Evolutionary conservation across 164 flowering plant species (phyloP).

Genomic region (Sedum album): DNA sequence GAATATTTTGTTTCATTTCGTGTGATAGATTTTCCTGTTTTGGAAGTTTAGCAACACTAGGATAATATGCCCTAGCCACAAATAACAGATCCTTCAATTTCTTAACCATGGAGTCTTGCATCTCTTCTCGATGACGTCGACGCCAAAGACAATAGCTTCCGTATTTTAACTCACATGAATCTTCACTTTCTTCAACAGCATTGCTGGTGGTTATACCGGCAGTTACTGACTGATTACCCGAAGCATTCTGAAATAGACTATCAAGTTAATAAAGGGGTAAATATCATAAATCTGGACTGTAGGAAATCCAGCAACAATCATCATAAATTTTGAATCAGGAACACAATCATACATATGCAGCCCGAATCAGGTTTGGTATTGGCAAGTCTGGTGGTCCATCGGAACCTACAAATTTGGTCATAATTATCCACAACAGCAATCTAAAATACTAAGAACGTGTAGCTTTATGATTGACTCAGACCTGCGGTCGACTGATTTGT

Average conservation of each 20-base stretch:
- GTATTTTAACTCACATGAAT: conserved; percentile 57
- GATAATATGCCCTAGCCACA: conserved; percentile 89
- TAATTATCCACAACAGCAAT: neutral
- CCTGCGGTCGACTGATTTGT: neutral
- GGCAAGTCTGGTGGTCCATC: neutral
- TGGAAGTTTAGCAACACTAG: conserved; percentile 87
- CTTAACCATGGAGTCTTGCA: conserved; percentile 73
- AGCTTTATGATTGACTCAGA: neutral
- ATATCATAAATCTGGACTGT: neutral
- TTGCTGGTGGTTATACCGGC: neutral
- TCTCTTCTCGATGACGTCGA: conserved; percentile 56
- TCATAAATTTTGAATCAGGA: neutral
- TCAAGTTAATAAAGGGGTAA: neutral
- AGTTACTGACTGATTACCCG: neutral
- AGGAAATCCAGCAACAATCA: neutral
- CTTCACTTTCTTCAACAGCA: conserved; percentile 35
- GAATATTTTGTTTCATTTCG: conserved; percentile 81
- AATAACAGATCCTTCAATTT: conserved; percentile 81
- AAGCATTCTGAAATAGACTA: neutral
- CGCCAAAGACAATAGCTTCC: conserved; percentile 97
- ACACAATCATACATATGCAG: neutral
- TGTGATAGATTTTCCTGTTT: conserved; percentile 53
- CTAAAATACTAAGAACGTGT: neutral
- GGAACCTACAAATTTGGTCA: neutral
- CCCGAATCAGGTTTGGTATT: neutral